Evolutionary conservation across 2,329 filamentous ascomycete species (phyloP).

Genomic region (Paracoccidioides brasiliensis): DNA sequence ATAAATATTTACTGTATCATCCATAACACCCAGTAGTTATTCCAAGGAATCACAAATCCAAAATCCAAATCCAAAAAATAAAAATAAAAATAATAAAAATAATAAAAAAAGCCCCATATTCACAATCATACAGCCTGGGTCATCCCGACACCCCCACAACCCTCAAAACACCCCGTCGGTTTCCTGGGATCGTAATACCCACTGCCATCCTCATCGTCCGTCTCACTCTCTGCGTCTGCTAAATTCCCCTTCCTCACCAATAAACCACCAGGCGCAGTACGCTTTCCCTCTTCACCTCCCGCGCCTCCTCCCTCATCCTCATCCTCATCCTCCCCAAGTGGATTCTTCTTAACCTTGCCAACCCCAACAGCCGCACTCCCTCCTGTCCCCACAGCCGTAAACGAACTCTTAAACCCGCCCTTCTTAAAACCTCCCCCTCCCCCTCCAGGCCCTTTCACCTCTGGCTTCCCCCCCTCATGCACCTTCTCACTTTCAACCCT

Average conservation of each 20-base stretch:
- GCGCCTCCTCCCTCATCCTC: constrained; percentile 20
- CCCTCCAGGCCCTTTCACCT: constrained; percentile 6
- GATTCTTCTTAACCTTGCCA: constrained; percentile 28
- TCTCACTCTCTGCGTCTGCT: constrained; percentile 58
- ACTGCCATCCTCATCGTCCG: constrained; percentile 39
- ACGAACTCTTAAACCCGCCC: constrained; percentile 67
- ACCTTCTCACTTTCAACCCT: constrained; percentile 21
- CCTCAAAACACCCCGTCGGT: constrained; percentile 37
- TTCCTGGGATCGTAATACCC: constrained; percentile 41
- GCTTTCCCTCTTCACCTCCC: constrained; percentile 13
- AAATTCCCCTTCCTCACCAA: constrained; percentile 6
- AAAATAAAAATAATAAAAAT: too few species aligned
- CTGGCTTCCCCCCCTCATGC: constrained; percentile 12
- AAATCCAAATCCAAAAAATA: too few species aligned
- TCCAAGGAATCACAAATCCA: too few species aligned
- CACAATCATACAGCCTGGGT: background rate
- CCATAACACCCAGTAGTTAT: background rate
- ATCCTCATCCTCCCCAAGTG: constrained; percentile 31
- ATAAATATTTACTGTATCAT: background rate
- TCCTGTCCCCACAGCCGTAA: constrained; percentile 42
- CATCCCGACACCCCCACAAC: constrained; percentile 20
- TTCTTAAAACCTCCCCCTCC: constrained; percentile 52
- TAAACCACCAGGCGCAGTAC: background rate
- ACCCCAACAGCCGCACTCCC: constrained; percentile 9
- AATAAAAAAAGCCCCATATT: background rate